Base-by-base conservation (phyloP, 2,329 filamentous ascomycete species). In the Cordyceps militaris region DNA sequence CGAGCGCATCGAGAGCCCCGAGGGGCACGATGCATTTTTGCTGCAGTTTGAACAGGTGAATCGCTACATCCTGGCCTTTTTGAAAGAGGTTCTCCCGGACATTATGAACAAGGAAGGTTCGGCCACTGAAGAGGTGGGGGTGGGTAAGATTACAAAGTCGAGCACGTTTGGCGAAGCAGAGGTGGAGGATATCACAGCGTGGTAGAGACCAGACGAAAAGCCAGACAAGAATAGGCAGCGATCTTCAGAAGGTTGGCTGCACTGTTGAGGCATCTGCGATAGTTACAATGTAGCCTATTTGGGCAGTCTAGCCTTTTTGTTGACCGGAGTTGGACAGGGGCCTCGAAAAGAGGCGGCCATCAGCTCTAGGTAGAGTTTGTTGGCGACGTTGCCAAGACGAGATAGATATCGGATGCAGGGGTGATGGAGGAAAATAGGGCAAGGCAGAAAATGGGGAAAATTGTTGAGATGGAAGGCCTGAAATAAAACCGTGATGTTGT, bases 41-140 rank as follows among this genome's bases (percentile, higher is more conserved):
- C 75, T 99, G 56, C 93, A 99, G 72, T 99, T 99, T 68, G 91
- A 97, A 75, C 93, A 97, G 74, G 94, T 97, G 59, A 99, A 99
- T 73, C 80, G 78, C 32, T 90, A 96, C 69, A 85, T 97, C 51
- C 74, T 97, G 19, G 83, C 82, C 2, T 99, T 99, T 69, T 77
- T 99, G 71, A 82, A 86, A 59, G 85, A 93, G 65, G 85, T 88
- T 3, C 71, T 99, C 30, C 90, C 91, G 1, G 89, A 96, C 63
- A 93, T 99, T 62, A 97, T 97, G 92, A 76, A 73, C 36, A 82
- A 77, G 65, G 76, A 82, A 23, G 81, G 78, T 2, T 73, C 72
- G 3, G 76, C 74, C 24, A 74, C 74, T 58, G 77, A 76, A 60
- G 77, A 76, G 62, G 70, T 77, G 62, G 75, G 78, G 60, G 78